Evolutionary conservation across 345 rosid genomes (phyloP).

Genomic region (Dimocarpus longan): DNA sequence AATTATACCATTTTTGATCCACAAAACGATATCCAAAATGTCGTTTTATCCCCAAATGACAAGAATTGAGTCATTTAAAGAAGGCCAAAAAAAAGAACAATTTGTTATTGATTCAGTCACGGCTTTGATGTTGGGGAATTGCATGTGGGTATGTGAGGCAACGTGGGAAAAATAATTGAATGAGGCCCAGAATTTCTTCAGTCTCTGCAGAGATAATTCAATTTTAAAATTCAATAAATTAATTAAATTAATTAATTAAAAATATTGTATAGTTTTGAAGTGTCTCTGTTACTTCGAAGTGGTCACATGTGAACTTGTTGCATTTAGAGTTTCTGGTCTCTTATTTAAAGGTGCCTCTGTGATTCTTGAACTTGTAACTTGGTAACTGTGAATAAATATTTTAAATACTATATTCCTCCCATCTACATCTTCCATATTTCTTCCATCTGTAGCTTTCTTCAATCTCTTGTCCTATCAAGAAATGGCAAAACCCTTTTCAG

Average conservation of each 20-base stretch:
- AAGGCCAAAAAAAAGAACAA: neutral
- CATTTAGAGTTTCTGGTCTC: constrained; percentile 18
- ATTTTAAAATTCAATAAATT: neutral
- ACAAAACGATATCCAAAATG: constrained; percentile 8
- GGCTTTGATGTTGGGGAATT: constrained; percentile 40
- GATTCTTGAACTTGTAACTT: constrained; percentile 17
- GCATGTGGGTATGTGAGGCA: constrained; percentile 52
- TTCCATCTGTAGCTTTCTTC: neutral
- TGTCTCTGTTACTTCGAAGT: constrained; percentile 22
- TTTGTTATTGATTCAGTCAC: constrained; percentile 30
- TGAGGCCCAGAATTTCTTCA: constrained; percentile 34
- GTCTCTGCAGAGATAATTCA: constrained; percentile 33
- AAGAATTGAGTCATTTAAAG: constrained; percentile 8
- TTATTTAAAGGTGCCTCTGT: constrained; percentile 34
- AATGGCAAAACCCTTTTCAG: constrained; percentile 39
- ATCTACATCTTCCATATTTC: neutral
- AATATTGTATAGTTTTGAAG: neutral
- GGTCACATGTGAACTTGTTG: constrained; percentile 45
- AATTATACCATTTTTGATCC: too few relatives aligned
- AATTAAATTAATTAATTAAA: neutral
- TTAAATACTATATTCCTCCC: constrained; percentile 10
- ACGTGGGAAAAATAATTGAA: constrained; percentile 62
- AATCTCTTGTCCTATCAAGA: neutral
- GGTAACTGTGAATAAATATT: constrained; percentile 15
- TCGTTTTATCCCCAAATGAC: constrained; percentile 22